Evolutionary conservation across 2,329 filamentous ascomycete genomes (phyloP), one percentile per base, ranked within the genome.

Genomic region (Phialophora tarda): DNA sequence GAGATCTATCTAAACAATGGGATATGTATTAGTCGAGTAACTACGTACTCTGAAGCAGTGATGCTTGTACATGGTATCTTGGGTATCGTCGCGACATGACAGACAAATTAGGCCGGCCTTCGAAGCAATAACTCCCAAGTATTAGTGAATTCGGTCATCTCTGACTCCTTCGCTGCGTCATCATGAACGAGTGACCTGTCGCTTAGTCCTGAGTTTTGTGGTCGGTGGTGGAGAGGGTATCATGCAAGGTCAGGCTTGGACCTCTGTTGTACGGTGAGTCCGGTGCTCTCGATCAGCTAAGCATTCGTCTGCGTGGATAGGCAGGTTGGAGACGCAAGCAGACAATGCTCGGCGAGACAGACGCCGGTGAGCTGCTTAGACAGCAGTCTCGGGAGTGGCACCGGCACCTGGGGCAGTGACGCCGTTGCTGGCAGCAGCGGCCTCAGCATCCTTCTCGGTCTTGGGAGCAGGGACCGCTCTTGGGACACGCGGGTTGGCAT

Each of bases 371-470:
- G 21, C 38, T 54, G 30, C 28, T 66, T 66, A 66, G 38, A 66
- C 64, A 21, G 64, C 58, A 30, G 34, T 62, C 32, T 59, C 41
- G 30, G 63, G 32, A 23, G 63, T 53, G 50, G 48, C 30, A 4
- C 41, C 56, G 44, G 60, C 23, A 11, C 51, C 30, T 14, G 65
- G 30, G 28, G 61, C 56, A 34, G 47, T 48, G 47, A 34, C 61
- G 21, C 60, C 54, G 26, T 64, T 62, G 48, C 44, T 41, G 23
- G 62, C 57, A 48, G 62, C 41, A 30, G 34, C 48, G 41, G 65
- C 69, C n/a, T 62, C 58, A 30, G 34, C 50, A 23, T 24, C 26
- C 64, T 72, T 72, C 65, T 72, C 70, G 14, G 47, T 58, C 11
- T 26, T 44, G n/a, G 50, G 50, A 11, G 44, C 56, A 38, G 55